Evolutionary conservation across 306 rosid species (phyloP), one percentile per base, ranked within the genome.

Genomic region (Lathyrus sativus): DNA sequence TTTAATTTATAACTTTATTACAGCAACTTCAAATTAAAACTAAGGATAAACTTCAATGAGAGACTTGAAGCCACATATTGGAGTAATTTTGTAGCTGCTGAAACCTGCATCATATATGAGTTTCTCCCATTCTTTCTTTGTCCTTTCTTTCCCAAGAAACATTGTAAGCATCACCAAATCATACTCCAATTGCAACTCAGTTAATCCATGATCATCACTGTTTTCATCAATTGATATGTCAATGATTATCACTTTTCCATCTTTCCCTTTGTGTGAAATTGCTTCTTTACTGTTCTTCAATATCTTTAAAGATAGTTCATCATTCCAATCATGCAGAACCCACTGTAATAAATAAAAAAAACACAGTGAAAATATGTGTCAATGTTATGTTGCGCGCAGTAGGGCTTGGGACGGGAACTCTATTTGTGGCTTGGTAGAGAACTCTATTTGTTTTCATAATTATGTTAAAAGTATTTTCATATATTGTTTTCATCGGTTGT

Each of bases 1-100:
- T 31, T 31, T 31, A 31, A 31, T 31, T 0, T 5, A 31, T 31
- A 4, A 31, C 35, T 31, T 31, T 2, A 31, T 4, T 31, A 31
- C 35, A 31, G 35, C 7, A 4, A 31, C 35, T 31, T 31, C 35
- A 31, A 31, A 31, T 7, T 24, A 65, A 64, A 65, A 33, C 69
- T 42, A 88, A 68, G 85, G 88, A 64, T 39, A 86, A 64, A 84
- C 82, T 70, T 84, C 90, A 37, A 86, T 73, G 4, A 89, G 82
- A 18, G 92, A 89, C 67, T 77, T 80, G 13, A 79, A 68, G 12
- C 88, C 85, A 68, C 75, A 43, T 0, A 76, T 62, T 0, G 86
- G 74, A 0, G 56, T 72, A 4, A 82, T 79, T 61, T 81, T 79
- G 81, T 77, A 84, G 54, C 15, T 35, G 17, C 78, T 74, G 41